phyloP scores from a whole-genome alignment of 805 yeast species.

The Saturnispora halmiae region DNA sequence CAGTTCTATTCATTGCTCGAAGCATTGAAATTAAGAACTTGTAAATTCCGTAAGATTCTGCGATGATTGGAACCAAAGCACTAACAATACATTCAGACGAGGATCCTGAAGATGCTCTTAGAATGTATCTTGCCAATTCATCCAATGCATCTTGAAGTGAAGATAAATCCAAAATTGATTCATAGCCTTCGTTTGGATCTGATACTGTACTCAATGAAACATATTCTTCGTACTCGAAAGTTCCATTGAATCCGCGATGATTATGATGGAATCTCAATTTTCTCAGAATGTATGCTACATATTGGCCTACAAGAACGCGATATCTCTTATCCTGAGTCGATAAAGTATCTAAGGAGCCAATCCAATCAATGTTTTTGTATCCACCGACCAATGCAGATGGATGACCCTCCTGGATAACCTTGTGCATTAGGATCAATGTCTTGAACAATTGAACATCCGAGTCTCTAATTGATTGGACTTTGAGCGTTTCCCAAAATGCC shows the following conservation, averaged over 20 bases:
- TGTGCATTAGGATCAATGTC: constrained; percentile 76
- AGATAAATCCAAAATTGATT: constrained; percentile 78
- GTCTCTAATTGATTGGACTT: constrained; percentile 66
- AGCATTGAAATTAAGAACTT: constrained; percentile 85
- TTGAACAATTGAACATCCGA: constrained; percentile 84
- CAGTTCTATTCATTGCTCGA: constrained; percentile 71
- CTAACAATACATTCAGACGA: constrained; percentile 69
- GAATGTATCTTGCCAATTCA: constrained; percentile 64
- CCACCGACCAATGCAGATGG: constrained; percentile 76
- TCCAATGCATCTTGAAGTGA: constrained; percentile 77
- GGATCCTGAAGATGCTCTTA: constrained; percentile 50
- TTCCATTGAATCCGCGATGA: constrained; percentile 88
- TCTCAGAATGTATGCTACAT: constrained; percentile 56
- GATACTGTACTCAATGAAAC: constrained; percentile 77
- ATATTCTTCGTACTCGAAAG: constrained; percentile 93
- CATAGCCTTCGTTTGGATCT: constrained; percentile 94
- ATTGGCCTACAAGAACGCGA: constrained; percentile 67
- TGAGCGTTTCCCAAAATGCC: constrained; percentile 78
- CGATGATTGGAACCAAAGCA: constrained; percentile 80
- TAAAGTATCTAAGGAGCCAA: constrained; percentile 59
- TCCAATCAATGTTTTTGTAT: constrained; percentile 66
- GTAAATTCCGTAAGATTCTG: constrained; percentile 89
- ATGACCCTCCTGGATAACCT: constrained; percentile 97
- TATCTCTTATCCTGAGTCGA: constrained; percentile 43
- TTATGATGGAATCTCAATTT: constrained; percentile 76